phyloP scores from a whole-genome alignment of 1,139 yeast species.

The Kluyveromyces sp. region DNA sequence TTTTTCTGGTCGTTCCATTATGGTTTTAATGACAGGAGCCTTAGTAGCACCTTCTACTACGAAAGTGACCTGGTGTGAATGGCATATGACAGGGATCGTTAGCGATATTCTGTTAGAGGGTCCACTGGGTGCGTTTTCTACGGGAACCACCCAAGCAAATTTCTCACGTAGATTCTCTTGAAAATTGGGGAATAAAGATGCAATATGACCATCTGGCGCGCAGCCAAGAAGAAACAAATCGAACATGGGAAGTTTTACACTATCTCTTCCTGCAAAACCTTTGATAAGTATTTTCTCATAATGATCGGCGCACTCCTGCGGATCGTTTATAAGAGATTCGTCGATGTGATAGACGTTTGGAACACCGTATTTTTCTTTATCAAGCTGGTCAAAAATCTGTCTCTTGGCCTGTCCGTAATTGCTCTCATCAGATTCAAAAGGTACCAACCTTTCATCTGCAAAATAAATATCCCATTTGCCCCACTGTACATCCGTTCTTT shows the following conservation, averaged over 20 bases:
- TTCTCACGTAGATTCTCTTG: slow-evolving; percentile 84
- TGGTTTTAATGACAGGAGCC: slow-evolving; percentile 86
- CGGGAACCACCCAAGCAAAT: slow-evolving; percentile 95
- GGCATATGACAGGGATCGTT: slow-evolving; percentile 92
- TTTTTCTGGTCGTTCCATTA: slow-evolving; percentile 96
- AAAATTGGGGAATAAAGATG: slow-evolving; percentile 82
- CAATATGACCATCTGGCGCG: slow-evolving; percentile 98
- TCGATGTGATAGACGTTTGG: slow-evolving; percentile 83
- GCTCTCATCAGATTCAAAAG: slow-evolving; percentile 74
- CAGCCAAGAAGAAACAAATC: slow-evolving; percentile 87
- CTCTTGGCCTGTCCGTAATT: slow-evolving; percentile 87
- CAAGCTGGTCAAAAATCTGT: slow-evolving; percentile 65
- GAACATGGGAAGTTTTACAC: slow-evolving; percentile 91
- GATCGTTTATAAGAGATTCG: slow-evolving; percentile 67
- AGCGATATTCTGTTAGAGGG: slow-evolving; percentile 84
- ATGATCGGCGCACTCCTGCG: slow-evolving; percentile 90
- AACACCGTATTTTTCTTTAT: slow-evolving; percentile 38
- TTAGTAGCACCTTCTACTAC: slow-evolving; percentile 95
- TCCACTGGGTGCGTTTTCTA: slow-evolving; percentile 85
- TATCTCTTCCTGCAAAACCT: slow-evolving; percentile 94
- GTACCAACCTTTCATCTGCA: slow-evolving; percentile 94
- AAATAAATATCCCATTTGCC: slow-evolving; percentile 92
- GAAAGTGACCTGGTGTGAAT: slow-evolving; percentile 85
- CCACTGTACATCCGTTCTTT: slow-evolving; percentile 76
- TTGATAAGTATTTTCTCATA: slow-evolving; percentile 80